These are phyloP conservation scores for Boletus patriciae DNA, from an alignment of 768 basidiomycete genomes.

Conservation along the genomic window DNA sequence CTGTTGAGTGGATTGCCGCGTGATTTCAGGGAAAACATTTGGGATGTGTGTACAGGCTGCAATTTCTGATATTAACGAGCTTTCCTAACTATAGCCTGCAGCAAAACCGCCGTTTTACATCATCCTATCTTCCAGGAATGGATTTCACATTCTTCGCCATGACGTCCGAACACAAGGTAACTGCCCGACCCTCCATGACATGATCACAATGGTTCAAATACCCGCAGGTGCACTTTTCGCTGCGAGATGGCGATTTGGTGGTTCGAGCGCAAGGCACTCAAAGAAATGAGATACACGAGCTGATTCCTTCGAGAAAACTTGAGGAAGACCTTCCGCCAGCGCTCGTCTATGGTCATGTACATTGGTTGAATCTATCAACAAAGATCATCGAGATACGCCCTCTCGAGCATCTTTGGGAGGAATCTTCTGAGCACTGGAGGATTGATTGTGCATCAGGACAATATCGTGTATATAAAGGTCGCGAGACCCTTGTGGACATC, in stretches of 20 bases:
- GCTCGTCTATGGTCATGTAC: constrained; percentile 10
- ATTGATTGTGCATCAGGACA: constrained; percentile 1
- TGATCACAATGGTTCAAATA: not conserved
- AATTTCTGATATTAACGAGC: no score
- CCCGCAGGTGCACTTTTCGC: not conserved
- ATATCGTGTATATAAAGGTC: not conserved
- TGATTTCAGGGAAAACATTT: not conserved
- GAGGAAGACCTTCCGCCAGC: not conserved
- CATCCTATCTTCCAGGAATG: not conserved
- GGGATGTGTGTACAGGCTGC: not conserved
- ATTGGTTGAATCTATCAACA: constrained; percentile 26
- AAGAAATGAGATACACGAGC: not conserved
- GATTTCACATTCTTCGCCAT: no score
- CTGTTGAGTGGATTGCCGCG: not conserved
- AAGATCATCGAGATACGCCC: constrained; percentile 25
- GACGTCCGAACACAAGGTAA: not conserved
- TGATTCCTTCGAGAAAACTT: not conserved
- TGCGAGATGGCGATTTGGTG: not conserved
- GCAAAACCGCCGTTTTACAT: no score
- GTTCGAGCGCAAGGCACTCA: not conserved
- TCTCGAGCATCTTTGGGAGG: constrained; percentile 16
- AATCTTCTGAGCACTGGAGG: constrained; percentile 22
- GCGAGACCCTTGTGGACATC: constrained; percentile 19
- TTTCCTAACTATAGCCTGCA: not conserved
- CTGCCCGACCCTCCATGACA: not conserved